Conservation (phyloP, 208 protist species). For the Leptomonas seymouri region DNA sequence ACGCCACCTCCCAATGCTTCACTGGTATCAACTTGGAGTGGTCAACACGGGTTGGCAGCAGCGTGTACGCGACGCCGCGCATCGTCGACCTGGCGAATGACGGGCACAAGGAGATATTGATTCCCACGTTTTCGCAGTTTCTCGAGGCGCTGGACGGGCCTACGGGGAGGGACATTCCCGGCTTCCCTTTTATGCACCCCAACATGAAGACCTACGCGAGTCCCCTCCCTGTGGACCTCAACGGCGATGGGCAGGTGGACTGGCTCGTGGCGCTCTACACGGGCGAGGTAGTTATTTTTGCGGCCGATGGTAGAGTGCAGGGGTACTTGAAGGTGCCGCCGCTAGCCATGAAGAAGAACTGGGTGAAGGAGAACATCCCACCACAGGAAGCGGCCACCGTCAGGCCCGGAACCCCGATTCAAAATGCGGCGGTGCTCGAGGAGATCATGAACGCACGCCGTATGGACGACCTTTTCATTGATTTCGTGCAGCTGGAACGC, state of each 20-base stretch:
- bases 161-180: constrained; percentile 59
- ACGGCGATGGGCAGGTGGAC: constrained; percentile 81
- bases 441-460: constrained; percentile 33
- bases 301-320: constrained; percentile 54
- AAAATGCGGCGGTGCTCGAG: constrained; percentile 20
- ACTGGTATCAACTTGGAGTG: constrained; percentile 69
- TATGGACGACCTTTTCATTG: constrained; percentile 39
- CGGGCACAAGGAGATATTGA: constrained; percentile 83
- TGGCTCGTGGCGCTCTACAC: constrained; percentile 86
- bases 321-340: constrained; percentile 71
- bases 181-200: constrained; percentile 85
- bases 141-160: constrained; percentile 68
- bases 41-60: constrained; percentile 78
- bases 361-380: constrained; percentile 41
- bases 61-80: constrained; percentile 76
- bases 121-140: constrained; percentile 77
- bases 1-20: constrained; percentile 39
- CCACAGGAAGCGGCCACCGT: constrained; percentile 25
- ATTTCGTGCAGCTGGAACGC: not conserved
- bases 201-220: constrained; percentile 79
- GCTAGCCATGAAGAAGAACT: constrained; percentile 81
- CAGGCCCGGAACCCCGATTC: constrained; percentile 19
- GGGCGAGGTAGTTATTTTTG: constrained; percentile 88
- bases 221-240: constrained; percentile 84
- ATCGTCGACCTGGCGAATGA: constrained; percentile 82